These are phyloP conservation scores for Aegilops sharonensis DNA, from an alignment of 176 grass and related monocot species.

Conservation along the genomic window DNA sequence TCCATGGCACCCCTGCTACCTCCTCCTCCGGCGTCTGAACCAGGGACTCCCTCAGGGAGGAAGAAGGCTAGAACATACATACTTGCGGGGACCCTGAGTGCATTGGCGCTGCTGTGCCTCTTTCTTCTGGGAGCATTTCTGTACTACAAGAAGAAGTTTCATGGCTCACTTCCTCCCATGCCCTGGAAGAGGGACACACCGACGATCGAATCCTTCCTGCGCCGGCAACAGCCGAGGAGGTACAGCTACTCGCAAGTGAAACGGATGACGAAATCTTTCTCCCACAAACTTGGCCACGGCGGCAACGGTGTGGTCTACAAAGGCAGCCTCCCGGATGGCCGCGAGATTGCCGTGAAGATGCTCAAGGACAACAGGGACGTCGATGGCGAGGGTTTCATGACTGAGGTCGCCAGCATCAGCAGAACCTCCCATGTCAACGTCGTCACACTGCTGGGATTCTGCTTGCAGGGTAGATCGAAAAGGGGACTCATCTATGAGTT, in stretches of 20 bases:
- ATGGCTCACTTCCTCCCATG: slow-evolving; percentile 11
- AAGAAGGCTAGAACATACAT: slow-evolving; percentile 24
- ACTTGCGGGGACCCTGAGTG: slow-evolving; percentile 9
- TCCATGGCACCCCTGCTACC: slow-evolving; percentile 18
- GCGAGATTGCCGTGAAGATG: slow-evolving; percentile 47
- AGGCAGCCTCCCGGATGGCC: slow-evolving; percentile 35
- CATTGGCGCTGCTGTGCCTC: not conserved
- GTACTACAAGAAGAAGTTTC: not conserved
- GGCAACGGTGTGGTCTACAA: slow-evolving; percentile 52
- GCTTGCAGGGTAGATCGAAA: slow-evolving; percentile 20
- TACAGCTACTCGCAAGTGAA: slow-evolving; percentile 46
- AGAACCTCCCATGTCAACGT: slow-evolving; percentile 59
- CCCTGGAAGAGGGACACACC: not conserved
- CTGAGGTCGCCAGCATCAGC: slow-evolving; percentile 51
- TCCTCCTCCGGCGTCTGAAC: not conserved
- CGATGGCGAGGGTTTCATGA: slow-evolving; percentile 41
- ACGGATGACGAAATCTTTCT: slow-evolving; percentile 50
- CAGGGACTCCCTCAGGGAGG: slow-evolving; percentile 13
- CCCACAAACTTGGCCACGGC: slow-evolving; percentile 45
- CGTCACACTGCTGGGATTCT: slow-evolving; percentile 51
- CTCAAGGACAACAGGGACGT: slow-evolving; percentile 36
- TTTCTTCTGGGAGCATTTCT: not conserved
- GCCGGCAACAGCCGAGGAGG: slow-evolving; percentile 19
- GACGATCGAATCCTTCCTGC: slow-evolving; percentile 13
- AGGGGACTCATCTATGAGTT: slow-evolving; percentile 49